Evolutionary conservation across 768 basidiomycete genomes (phyloP).

Genomic region (Chalciporus piperatus): DNA sequence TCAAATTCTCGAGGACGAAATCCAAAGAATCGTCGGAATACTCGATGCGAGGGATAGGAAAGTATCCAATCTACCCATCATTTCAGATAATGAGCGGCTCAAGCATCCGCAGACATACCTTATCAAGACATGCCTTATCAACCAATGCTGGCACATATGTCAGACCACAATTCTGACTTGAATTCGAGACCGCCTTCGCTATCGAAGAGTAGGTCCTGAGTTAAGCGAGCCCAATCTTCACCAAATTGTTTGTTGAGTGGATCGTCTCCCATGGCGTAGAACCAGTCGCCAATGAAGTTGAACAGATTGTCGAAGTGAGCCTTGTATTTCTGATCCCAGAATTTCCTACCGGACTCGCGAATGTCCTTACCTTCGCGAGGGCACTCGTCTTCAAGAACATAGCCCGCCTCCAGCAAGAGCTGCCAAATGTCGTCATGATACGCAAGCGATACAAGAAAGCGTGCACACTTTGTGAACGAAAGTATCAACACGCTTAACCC

Average conservation of each 20-base stretch:
- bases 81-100: neutral
- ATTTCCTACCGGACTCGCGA: conserved; percentile 66
- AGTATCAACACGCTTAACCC: conserved; percentile 62
- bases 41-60: conserved; percentile 92
- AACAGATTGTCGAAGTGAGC: conserved; percentile 80
- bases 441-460: neutral
- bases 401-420: conserved; percentile 80
- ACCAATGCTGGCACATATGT: conserved; percentile 78
- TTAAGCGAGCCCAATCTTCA: conserved; percentile 77
- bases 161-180: conserved; percentile 87
- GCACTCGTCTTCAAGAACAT: conserved; percentile 77
- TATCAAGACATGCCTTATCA: too few relatives aligned
- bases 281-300: conserved; percentile 68
- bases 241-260: conserved; percentile 79
- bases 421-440: conserved; percentile 20
- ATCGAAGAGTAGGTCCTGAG: conserved; percentile 76
- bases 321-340: conserved; percentile 75
- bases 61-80: conserved; percentile 55
- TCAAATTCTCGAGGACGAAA: conserved; percentile 91
- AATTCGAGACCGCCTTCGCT: conserved; percentile 80
- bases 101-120: conserved; percentile 32
- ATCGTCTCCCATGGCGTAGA: conserved; percentile 81
- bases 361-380: conserved; percentile 61
- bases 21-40: conserved; percentile 87
- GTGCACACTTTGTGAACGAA: conserved; percentile 62